These are phyloP conservation scores for Lichina pygmaea DNA, from an alignment of 495 filamentous ascomycete genomes.

Conservation along the genomic window DNA sequence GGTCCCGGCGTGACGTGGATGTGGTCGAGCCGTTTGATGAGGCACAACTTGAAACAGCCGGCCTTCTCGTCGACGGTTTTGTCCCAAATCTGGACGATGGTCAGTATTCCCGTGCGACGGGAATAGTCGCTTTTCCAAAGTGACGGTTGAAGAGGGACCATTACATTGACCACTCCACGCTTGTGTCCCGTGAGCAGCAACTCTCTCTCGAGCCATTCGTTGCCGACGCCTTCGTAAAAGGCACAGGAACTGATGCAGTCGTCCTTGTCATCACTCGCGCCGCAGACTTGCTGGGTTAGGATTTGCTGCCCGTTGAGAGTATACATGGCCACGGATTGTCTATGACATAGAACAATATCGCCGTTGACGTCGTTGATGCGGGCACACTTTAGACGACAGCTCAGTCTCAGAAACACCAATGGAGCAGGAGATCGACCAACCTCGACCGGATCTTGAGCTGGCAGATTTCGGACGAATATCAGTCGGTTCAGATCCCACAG, in stretches of 20 bases:
- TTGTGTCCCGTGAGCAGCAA: constrained; percentile 74
- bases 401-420: background rate
- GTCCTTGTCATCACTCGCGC: constrained; percentile 12
- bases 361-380: constrained; percentile 74
- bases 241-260: constrained; percentile 56
- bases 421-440: constrained; percentile 11
- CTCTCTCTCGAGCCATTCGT: constrained; percentile 76
- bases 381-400: constrained; percentile 30
- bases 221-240: constrained; percentile 78
- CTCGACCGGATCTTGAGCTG: constrained; percentile 21
- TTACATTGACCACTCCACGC: constrained; percentile 54
- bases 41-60: constrained; percentile 26
- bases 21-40: constrained; percentile 62
- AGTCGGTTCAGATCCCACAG: constrained; percentile 86
- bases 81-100: constrained; percentile 21
- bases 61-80: constrained; percentile 13
- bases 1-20: constrained; percentile 7
- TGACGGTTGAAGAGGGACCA: background rate
- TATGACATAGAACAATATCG: constrained; percentile 61
- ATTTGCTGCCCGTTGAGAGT: constrained; percentile 69
- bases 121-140: background rate
- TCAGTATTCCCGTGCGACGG: too few species aligned
- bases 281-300: constrained; percentile 53
- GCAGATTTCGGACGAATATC: constrained; percentile 56
- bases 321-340: constrained; percentile 45